Evolutionary conservation across 2,329 filamentous ascomycete species (phyloP).

Genomic region (Neofusicoccum cordaticola): DNA sequence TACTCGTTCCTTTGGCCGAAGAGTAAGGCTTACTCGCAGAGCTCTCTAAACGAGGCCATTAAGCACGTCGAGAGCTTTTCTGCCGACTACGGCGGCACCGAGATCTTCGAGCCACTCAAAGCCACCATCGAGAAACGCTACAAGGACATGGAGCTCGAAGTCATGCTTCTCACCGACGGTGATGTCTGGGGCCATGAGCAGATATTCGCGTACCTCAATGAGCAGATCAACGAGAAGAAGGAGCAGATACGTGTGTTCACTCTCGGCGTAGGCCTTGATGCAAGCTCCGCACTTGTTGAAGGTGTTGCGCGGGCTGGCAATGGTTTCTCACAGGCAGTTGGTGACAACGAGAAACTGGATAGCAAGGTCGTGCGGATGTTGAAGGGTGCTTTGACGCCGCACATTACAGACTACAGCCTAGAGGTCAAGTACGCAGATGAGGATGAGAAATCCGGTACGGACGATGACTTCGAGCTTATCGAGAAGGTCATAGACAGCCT

Average conservation of each 20-base stretch:
- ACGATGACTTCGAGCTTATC: slow-evolving; percentile 62
- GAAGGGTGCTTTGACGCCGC: slow-evolving; percentile 65
- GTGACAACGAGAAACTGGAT: slow-evolving; percentile 63
- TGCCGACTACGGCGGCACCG: slow-evolving; percentile 54
- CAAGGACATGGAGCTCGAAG: slow-evolving; percentile 47
- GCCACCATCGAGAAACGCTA: slow-evolving; percentile 48
- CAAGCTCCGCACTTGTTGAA: slow-evolving; percentile 57
- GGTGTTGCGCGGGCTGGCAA: slow-evolving; percentile 58
- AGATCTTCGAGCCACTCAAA: slow-evolving; percentile 49
- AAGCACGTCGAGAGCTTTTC: slow-evolving; percentile 42
- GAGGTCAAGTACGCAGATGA: slow-evolving; percentile 57
- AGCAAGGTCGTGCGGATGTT: slow-evolving; percentile 71
- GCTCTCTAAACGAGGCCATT: slow-evolving; percentile 45
- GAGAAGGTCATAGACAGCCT: slow-evolving; percentile 56
- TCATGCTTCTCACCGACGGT: slow-evolving; percentile 58
- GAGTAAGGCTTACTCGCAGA: slow-evolving; percentile 47
- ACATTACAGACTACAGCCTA: slow-evolving; percentile 62
- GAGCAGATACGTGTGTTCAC: slow-evolving; percentile 55
- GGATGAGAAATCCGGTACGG: slow-evolving; percentile 24
- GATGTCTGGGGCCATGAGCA: slow-evolving; percentile 50
- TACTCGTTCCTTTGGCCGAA: slow-evolving; percentile 49
- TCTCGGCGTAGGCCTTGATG: slow-evolving; percentile 54
- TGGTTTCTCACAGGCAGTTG: slow-evolving; percentile 61
- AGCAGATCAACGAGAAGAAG: slow-evolving; percentile 39
- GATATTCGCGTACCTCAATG: slow-evolving; percentile 50